phyloP scores from a whole-genome alignment of 1,284 basidiomycete genomes.

The Cryptococcus sp. region DNA sequence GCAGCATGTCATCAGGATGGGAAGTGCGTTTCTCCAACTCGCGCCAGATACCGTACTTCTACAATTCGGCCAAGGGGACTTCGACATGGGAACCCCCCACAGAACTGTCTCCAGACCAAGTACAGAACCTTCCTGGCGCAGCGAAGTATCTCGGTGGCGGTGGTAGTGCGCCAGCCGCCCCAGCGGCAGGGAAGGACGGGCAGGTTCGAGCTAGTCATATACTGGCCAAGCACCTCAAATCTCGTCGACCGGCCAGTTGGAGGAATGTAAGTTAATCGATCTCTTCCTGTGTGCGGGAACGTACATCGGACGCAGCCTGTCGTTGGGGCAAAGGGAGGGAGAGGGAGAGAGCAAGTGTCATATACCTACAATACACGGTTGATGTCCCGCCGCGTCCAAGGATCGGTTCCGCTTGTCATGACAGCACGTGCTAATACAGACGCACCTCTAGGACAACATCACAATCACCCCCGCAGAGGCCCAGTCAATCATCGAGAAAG shows the following conservation, averaged over 20 bases:
- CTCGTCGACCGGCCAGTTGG: slow-evolving; percentile 87
- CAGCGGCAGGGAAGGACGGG: slow-evolving; percentile 16
- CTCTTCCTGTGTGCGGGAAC: neutral
- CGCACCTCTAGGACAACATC: slow-evolving; percentile 65
- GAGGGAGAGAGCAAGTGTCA: too few relatives aligned
- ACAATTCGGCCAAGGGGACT: slow-evolving; percentile 68
- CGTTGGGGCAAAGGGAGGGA: too few relatives aligned
- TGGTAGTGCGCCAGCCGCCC: slow-evolving; percentile 10
- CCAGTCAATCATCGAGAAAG: slow-evolving; percentile 68
- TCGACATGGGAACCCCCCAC: slow-evolving; percentile 84
- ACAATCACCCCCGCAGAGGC: slow-evolving; percentile 91
- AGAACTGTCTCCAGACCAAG: slow-evolving; percentile 65
- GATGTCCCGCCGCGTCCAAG: neutral
- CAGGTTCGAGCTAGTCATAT: slow-evolving; percentile 93
- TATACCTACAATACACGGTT: neutral
- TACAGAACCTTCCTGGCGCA: slow-evolving; percentile 70
- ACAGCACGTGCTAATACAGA: too few relatives aligned
- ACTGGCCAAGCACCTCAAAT: slow-evolving; percentile 86
- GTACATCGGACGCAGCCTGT: too few relatives aligned
- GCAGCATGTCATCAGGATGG: slow-evolving; percentile 56
- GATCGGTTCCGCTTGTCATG: too few relatives aligned
- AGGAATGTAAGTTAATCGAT: slow-evolving; percentile 72
- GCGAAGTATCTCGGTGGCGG: slow-evolving; percentile 56
- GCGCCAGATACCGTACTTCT: slow-evolving; percentile 83
- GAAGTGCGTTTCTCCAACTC: slow-evolving; percentile 83